These are phyloP conservation scores for Tubosaeta sp. DNA, from an alignment of 768 basidiomycete genomes.

Conservation along the genomic window DNA sequence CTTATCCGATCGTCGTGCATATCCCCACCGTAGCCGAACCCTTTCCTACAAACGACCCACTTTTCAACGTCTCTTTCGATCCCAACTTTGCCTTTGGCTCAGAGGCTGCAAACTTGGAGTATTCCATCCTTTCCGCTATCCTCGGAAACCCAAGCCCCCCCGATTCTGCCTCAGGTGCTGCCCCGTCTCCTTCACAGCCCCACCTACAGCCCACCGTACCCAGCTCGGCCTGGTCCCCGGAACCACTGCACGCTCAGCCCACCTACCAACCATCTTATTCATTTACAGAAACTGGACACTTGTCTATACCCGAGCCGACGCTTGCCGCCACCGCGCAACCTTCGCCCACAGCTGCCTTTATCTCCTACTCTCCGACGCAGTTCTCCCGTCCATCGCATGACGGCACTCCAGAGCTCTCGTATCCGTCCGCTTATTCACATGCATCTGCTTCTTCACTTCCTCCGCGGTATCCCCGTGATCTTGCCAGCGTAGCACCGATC, in stretches of 20 bases:
- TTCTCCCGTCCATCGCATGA: slow-evolving; percentile 31
- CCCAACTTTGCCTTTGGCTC: slow-evolving; percentile 70
- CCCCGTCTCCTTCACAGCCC: slow-evolving; percentile 29
- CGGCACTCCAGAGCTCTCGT: slow-evolving; percentile 37
- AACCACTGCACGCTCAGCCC: slow-evolving; percentile 32
- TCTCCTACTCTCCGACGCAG: slow-evolving; percentile 30
- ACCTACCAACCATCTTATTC: slow-evolving; percentile 23
- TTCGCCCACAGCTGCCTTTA: slow-evolving; percentile 27
- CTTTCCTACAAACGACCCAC: slow-evolving; percentile 50
- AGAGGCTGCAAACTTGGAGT: slow-evolving; percentile 91
- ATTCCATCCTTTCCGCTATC: slow-evolving; percentile 90
- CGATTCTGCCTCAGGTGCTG: slow-evolving; percentile 24
- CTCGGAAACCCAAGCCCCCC: slow-evolving; percentile 69
- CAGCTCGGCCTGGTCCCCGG: slow-evolving; percentile 36
- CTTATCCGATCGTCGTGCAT: slow-evolving; percentile 8
- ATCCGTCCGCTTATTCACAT: slow-evolving; percentile 28
- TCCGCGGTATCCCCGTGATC: slow-evolving; percentile 51
- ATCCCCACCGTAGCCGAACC: slow-evolving; percentile 40
- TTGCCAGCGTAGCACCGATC: slow-evolving; percentile 38
- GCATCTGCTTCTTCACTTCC: slow-evolving; percentile 19
- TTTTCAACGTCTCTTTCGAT: slow-evolving; percentile 61
- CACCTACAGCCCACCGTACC: slow-evolving; percentile 23
- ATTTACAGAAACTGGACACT: slow-evolving; percentile 27
- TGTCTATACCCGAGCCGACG: slow-evolving; percentile 32
- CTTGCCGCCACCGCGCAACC: slow-evolving; percentile 24